A percentile compares a stretch with the other conserved stretches of the same genome.
Evolutionary conservation across 202 grass and related monocot species (phyloP).

Genomic region (Saccharum hybrid): DNA sequence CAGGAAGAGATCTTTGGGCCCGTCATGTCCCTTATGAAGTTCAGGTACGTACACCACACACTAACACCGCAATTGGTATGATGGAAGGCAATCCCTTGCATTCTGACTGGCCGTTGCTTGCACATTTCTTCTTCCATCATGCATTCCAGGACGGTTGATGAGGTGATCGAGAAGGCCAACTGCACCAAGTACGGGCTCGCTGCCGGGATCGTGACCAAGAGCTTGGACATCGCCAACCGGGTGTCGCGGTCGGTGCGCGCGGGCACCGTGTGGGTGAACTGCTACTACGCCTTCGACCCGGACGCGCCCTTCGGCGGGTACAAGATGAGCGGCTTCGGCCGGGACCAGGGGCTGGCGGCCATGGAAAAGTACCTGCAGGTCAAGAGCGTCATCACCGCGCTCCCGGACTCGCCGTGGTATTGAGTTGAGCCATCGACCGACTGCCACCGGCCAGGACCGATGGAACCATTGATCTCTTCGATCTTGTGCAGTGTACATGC

Average conservation of each 20-base stretch:
- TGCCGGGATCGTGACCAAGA: constrained; percentile 81
- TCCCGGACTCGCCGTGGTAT: constrained; percentile 84
- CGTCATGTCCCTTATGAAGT: constrained; percentile 92
- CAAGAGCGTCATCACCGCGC: constrained; percentile 82
- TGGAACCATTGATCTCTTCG: not conserved
- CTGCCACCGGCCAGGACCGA: too few species aligned
- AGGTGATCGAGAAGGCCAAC: constrained; percentile 92
- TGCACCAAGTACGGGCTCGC: constrained; percentile 83
- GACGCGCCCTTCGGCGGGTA: constrained; percentile 82
- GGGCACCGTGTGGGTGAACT: constrained; percentile 93
- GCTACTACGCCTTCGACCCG: constrained; percentile 87
- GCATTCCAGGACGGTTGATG: constrained; percentile 66
- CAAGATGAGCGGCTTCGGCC: constrained; percentile 95
- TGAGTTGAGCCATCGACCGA: not conserved
- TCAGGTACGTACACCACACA: constrained; percentile 41
- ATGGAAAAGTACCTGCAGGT: constrained; percentile 87
- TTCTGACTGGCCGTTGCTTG: not conserved
- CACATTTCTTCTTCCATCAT: not conserved
- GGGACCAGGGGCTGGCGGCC: constrained; percentile 78
- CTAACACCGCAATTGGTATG: too few species aligned
- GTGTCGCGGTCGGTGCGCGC: constrained; percentile 82
- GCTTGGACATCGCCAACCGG: constrained; percentile 66
- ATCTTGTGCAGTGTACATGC: constrained; percentile 24
- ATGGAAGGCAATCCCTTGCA: not conserved
- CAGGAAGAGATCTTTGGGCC: constrained; percentile 97